phyloP scores from a whole-genome alignment of 1,139 yeast species.

The Suhomyces chickasaworum region DNA sequence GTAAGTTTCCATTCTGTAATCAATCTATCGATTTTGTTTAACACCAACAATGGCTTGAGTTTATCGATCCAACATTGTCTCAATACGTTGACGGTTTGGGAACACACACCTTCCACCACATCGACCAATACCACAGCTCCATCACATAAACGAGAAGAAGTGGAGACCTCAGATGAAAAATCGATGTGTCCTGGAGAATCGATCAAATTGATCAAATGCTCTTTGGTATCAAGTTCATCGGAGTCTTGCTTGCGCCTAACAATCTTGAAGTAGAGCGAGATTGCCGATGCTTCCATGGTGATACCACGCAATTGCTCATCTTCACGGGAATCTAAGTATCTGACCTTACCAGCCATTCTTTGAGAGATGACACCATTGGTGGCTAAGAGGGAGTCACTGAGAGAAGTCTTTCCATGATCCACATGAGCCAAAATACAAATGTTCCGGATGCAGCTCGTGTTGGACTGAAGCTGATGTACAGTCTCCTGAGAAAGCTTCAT shows the following conservation, averaged over 20 bases:
- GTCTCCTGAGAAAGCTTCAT: constrained; percentile 65
- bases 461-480: constrained; percentile 64
- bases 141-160: constrained; percentile 93
- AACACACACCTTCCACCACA: constrained; percentile 97
- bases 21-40: constrained; percentile 89
- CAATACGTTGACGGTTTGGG: constrained; percentile 92
- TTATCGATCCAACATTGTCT: constrained; percentile 97
- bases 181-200: constrained; percentile 99
- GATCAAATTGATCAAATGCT: constrained; percentile 84
- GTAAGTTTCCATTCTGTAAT: constrained; percentile 79
- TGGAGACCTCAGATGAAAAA: constrained; percentile 92
- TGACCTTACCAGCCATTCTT: constrained; percentile 90
- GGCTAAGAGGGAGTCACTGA: constrained; percentile 89
- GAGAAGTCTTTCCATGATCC: constrained; percentile 96
- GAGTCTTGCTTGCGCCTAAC: constrained; percentile 42
- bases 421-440: constrained; percentile 97
- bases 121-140: constrained; percentile 95
- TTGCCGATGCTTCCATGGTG: constrained; percentile 96
- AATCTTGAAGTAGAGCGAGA: constrained; percentile 78
- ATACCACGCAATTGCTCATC: constrained; percentile 97
- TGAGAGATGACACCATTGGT: constrained; percentile 96
- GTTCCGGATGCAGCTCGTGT: constrained; percentile 74
- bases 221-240: constrained; percentile 52
- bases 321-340: constrained; percentile 90
- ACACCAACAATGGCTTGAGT: constrained; percentile 83